Evolutionary conservation across 345 rosid genomes (phyloP).

Genomic region (Populus euphratica): DNA sequence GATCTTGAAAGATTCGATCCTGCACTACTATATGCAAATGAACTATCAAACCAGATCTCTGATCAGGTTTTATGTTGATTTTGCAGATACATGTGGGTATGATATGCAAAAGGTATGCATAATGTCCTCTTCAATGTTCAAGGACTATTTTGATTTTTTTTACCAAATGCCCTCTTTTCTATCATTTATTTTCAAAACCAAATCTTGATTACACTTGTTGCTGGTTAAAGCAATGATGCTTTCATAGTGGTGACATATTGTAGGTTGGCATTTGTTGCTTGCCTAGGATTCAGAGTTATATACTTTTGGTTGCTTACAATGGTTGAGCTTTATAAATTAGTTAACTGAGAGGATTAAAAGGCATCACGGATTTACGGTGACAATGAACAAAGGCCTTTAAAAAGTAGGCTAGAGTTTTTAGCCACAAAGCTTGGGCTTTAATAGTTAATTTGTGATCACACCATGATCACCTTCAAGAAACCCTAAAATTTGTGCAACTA

Average conservation of each 20-base stretch:
- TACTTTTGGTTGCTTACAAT: neutral
- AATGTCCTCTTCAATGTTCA: constrained; percentile 8
- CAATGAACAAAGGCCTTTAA: neutral
- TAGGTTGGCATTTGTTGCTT: neutral
- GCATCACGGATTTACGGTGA: neutral
- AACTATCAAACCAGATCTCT: constrained; percentile 10
- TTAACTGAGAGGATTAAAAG: neutral
- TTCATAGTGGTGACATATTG: neutral
- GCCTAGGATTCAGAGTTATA: neutral
- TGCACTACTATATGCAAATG: neutral
- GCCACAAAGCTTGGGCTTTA: neutral
- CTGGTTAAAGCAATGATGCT: neutral
- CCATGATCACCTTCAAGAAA: neutral
- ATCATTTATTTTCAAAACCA: neutral
- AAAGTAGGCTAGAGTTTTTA: neutral
- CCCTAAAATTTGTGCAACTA: neutral
- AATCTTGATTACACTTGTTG: neutral
- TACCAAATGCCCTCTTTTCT: neutral
- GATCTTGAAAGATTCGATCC: neutral
- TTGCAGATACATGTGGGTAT: constrained; percentile 51
- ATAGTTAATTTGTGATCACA: neutral
- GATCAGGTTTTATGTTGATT: constrained; percentile 22
- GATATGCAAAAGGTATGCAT: constrained; percentile 49
- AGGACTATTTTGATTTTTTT: neutral
- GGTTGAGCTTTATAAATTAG: neutral